A percentile compares a stretch with the other conserved stretches of the same genome.
Evolutionary conservation across 805 yeast genomes (phyloP).

Genomic region (Lipomyces spencermartinsiae): DNA sequence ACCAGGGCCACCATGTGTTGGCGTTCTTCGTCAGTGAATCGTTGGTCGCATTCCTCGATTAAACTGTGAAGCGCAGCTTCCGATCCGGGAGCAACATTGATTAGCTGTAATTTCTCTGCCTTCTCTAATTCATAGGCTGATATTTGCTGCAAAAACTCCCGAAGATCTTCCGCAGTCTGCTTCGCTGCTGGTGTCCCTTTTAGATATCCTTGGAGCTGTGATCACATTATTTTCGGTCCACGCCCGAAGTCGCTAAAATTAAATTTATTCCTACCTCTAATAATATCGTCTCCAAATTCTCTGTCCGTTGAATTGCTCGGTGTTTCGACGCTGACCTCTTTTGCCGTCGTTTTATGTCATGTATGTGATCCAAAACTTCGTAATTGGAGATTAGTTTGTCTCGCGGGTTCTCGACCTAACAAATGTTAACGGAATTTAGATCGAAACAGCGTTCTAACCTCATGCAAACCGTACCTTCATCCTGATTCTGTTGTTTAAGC

Average conservation of each 20-base stretch:
- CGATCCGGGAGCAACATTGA: constrained; percentile 79
- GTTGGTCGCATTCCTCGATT: constrained; percentile 89
- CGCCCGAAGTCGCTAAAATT: constrained; percentile 38
- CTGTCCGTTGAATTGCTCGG: constrained; percentile 41
- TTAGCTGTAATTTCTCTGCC: constrained; percentile 81
- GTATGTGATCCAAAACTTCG: constrained; percentile 66
- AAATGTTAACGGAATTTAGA: not conserved
- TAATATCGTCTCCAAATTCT: constrained; percentile 41
- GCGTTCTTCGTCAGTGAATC: constrained; percentile 74
- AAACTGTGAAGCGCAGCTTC: constrained; percentile 79
- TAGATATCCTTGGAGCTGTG: constrained; percentile 48
- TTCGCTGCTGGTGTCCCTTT: constrained; percentile 48
- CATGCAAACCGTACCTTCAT: not conserved
- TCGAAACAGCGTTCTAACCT: not conserved
- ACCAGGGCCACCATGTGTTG: constrained; percentile 64
- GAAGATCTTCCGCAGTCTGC: constrained; percentile 47
- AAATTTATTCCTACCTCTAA: constrained; percentile 40
- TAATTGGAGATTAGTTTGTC: constrained; percentile 67
- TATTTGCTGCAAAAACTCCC: constrained; percentile 53
- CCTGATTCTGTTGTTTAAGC: not conserved
- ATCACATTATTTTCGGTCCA: constrained; percentile 42
- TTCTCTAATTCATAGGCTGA: constrained; percentile 65
- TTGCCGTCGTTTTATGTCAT: constrained; percentile 51
- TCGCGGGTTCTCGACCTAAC: constrained; percentile 56
- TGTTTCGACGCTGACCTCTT: constrained; percentile 29